These are phyloP conservation scores for Aegilops speltoides DNA, from an alignment of 176 grass and related monocot species.

Conservation along the genomic window DNA sequence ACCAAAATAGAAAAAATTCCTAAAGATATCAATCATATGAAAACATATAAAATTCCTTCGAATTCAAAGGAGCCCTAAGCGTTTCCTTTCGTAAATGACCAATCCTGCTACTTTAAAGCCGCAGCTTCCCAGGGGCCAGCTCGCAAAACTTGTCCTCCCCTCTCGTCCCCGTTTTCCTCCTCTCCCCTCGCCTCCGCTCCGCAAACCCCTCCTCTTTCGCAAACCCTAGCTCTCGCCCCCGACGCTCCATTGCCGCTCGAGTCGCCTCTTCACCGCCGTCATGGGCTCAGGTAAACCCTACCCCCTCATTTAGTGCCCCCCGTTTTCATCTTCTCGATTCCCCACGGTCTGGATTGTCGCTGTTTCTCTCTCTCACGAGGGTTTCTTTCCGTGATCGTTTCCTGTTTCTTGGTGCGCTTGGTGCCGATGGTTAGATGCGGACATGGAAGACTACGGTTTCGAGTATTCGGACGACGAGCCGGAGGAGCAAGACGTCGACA, in stretches of 20 bases:
- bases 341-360: neutral
- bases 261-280: neutral
- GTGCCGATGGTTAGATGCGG: conserved; percentile 56
- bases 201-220: conserved; percentile 22
- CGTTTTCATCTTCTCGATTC: conserved; percentile 12
- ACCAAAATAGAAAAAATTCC: no score
- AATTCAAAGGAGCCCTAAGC: neutral
- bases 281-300: conserved; percentile 66
- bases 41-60: no score
- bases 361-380: neutral
- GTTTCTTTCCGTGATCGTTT: conserved; percentile 20
- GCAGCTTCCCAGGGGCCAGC: neutral
- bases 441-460: conserved; percentile 99
- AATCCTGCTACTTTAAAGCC: neutral
- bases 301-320: neutral
- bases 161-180: neutral
- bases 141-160: neutral
- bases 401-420: neutral
- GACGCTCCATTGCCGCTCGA: neutral
- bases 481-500: conserved; percentile 98
- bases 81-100: neutral
- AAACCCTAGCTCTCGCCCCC: conserved; percentile 40
- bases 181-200: neutral
- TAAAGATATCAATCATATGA: no score
- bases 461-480: conserved; percentile 98